These are phyloP conservation scores for Penicillium sp. DNA, from an alignment of 2,329 filamentous ascomycete species.

Conservation along the genomic window DNA sequence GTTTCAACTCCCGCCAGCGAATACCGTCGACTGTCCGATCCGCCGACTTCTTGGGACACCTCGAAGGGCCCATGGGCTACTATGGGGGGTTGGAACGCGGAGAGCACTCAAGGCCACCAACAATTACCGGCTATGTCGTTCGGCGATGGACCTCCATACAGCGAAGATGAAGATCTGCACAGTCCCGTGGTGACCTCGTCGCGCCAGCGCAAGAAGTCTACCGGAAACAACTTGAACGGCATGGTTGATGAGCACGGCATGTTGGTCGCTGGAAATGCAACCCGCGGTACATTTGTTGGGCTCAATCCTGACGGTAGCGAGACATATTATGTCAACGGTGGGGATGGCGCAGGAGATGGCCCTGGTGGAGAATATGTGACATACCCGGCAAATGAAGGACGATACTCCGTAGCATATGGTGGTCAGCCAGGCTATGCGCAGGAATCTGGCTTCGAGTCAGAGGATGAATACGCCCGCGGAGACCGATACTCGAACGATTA, in stretches of 20 bases:
- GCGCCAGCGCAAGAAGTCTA: slow-evolving; percentile 80
- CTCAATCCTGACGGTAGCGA: slow-evolving; percentile 72
- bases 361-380: slow-evolving; percentile 80
- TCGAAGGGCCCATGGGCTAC: slow-evolving; percentile 62
- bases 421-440: slow-evolving; percentile 42
- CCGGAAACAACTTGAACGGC: slow-evolving; percentile 41
- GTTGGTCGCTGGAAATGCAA: slow-evolving; percentile 39
- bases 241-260: slow-evolving; percentile 40
- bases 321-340: slow-evolving; percentile 73
- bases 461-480: slow-evolving; percentile 59
- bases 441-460: slow-evolving; percentile 43
- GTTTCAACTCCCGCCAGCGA: slow-evolving; percentile 86
- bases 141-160: slow-evolving; percentile 87
- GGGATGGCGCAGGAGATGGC: slow-evolving; percentile 64
- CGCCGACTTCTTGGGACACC: slow-evolving; percentile 72
- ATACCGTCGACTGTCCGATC: slow-evolving; percentile 77
- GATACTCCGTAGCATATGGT: slow-evolving; percentile 56
- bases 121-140: slow-evolving; percentile 83
- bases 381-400: slow-evolving; percentile 68
- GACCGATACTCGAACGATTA: slow-evolving; percentile 86
- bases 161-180: slow-evolving; percentile 92
- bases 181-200: slow-evolving; percentile 84
- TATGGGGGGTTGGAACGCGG: slow-evolving; percentile 52
- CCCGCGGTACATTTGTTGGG: slow-evolving; percentile 68
- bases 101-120: slow-evolving; percentile 59